These are phyloP conservation scores for Rhododendron ovatum DNA, from an alignment of 148 eudicot species.

Conservation along the genomic window DNA sequence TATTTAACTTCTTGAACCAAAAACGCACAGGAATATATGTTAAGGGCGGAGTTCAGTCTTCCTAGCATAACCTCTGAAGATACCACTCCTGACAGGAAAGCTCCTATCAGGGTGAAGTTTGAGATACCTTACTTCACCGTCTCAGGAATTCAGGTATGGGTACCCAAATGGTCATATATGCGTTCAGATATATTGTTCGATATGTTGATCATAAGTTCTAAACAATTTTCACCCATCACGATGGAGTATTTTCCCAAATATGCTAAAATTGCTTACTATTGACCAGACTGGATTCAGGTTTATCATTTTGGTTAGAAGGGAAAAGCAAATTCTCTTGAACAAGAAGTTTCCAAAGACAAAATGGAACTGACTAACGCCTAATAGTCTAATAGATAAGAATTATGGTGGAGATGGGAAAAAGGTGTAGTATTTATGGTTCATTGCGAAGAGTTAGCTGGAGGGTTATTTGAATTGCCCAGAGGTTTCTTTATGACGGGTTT, in stretches of 20 bases:
- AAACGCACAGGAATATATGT: conserved; percentile 49
- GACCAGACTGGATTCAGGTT: not conserved
- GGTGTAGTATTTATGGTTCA: not conserved
- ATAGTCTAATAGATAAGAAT: not conserved
- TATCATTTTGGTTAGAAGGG: not conserved
- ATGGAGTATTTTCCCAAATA: not conserved
- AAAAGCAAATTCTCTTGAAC: not conserved
- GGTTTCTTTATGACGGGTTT: not conserved
- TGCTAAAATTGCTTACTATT: not conserved
- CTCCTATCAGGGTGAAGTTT: conserved; percentile 83
- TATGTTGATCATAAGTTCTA: not conserved
- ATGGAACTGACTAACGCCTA: not conserved
- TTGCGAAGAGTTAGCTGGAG: not conserved
- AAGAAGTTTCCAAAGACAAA: not conserved
- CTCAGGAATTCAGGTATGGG: conserved; percentile 88
- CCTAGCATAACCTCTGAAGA: conserved; percentile 66
- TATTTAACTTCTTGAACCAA: not conserved
- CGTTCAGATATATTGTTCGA: not conserved
- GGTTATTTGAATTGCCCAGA: not conserved
- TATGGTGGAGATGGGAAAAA: not conserved
- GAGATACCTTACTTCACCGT: conserved; percentile 97
- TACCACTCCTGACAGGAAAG: conserved; percentile 60
- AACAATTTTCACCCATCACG: not conserved
- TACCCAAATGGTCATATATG: not conserved
- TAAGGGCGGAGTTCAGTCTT: conserved; percentile 64